A percentile compares a stretch with the other conserved stretches of the same genome.
Evolutionary conservation across 2,329 filamentous ascomycete species (phyloP).

Genomic region (Penicillium sp.): DNA sequence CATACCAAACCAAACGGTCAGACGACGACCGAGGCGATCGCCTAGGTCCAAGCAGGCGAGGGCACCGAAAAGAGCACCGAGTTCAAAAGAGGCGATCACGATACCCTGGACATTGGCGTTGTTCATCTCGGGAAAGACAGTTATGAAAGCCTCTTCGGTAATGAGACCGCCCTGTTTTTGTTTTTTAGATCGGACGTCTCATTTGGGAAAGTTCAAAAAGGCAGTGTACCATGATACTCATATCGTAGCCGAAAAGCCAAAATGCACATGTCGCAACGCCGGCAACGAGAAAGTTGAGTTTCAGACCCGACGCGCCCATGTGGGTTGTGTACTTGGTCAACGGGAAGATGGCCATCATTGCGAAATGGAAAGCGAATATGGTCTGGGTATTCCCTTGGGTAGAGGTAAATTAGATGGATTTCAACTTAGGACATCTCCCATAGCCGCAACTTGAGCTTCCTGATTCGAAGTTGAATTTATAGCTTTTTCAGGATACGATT

Average conservation of each 20-base stretch:
- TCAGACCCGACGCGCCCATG: slow-evolving; percentile 4
- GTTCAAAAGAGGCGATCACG: slow-evolving; percentile 42
- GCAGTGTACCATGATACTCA: slow-evolving; percentile 15
- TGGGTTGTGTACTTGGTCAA: not conserved
- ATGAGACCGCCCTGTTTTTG: slow-evolving; percentile 2
- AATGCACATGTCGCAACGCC: slow-evolving; percentile 18
- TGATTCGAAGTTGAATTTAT: not conserved
- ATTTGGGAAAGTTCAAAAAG: not conserved
- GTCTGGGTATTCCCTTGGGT: not conserved
- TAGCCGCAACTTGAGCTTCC: not conserved
- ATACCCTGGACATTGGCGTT: slow-evolving; percentile 28
- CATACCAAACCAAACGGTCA: slow-evolving; percentile 31
- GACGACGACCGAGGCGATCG: slow-evolving; percentile 35
- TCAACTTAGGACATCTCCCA: not conserved
- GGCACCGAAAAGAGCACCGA: slow-evolving; percentile 41
- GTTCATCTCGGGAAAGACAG: slow-evolving; percentile 13
- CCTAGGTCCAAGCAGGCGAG: slow-evolving; percentile 38
- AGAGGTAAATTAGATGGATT: not conserved
- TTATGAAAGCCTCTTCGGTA: slow-evolving; percentile 16
- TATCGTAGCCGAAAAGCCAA: slow-evolving; percentile 24
- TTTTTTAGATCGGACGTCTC: not conserved
- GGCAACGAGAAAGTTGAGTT: slow-evolving; percentile 12
- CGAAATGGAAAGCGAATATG: not conserved
- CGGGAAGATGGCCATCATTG: not conserved
- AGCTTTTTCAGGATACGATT: not conserved